Evolutionary conservation across 1,284 basidiomycete genomes (phyloP).

Genomic region (Malassezia caprae): DNA sequence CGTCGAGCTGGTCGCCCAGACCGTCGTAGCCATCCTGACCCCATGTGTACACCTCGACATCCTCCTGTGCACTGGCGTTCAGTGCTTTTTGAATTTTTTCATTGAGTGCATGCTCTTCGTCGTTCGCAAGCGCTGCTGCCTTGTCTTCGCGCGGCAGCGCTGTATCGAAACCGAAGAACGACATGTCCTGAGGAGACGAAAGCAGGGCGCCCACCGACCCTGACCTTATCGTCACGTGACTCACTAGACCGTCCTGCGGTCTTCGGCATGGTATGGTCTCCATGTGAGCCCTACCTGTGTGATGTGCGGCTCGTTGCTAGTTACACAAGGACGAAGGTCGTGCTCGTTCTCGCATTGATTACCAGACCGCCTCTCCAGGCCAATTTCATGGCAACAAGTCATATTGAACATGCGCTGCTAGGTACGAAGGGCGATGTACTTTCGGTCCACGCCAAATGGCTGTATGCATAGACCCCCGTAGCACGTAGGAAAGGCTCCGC

Average conservation of each 20-base stretch:
- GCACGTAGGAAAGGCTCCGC: too few species aligned
- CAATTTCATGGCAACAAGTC: too few species aligned
- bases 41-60: slow-evolving; percentile 76
- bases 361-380: too few species aligned
- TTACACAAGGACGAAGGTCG: too few species aligned
- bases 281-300: too few species aligned
- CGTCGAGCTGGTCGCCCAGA: slow-evolving; percentile 74
- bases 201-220: not conserved
- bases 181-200: slow-evolving; percentile 23
- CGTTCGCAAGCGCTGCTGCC: slow-evolving; percentile 7
- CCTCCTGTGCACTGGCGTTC: slow-evolving; percentile 55
- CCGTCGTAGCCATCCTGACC: slow-evolving; percentile 79
- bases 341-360: too few species aligned
- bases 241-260: not conserved
- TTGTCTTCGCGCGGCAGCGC: slow-evolving; percentile 33
- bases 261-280: not conserved
- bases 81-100: slow-evolving; percentile 52
- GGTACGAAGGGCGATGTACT: too few species aligned
- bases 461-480: too few species aligned
- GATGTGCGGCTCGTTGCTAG: too few species aligned
- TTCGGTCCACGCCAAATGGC: too few species aligned
- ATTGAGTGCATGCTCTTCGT: slow-evolving; percentile 38
- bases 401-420: too few species aligned
- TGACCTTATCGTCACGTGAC: not conserved
- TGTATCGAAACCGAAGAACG: slow-evolving; percentile 48